Conservation (phyloP, 208 protist species). For the Spongospora subterranea region DNA sequence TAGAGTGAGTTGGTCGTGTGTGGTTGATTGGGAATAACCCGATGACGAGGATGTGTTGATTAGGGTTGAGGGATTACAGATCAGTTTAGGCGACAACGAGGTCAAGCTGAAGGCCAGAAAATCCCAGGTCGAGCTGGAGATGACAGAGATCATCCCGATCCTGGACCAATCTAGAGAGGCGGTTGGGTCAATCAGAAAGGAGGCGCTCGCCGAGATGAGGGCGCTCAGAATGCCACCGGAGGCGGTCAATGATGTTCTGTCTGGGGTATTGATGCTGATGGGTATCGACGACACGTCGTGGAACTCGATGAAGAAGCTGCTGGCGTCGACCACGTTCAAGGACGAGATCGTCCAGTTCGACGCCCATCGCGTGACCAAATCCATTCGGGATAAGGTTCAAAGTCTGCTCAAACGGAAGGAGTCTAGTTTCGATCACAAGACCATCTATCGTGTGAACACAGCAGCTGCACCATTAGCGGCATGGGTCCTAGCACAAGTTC, state of each 20-base stretch:
- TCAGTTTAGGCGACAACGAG: constrained; percentile 88
- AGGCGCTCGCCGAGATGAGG: constrained; percentile 93
- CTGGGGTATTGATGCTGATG: constrained; percentile 92
- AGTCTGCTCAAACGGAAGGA: constrained; percentile 83
- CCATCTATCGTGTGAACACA: constrained; percentile 87
- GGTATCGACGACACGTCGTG: constrained; percentile 87
- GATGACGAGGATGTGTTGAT: neutral
- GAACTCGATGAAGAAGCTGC: constrained; percentile 90
- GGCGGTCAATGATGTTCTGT: constrained; percentile 91
- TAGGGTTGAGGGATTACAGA: constrained; percentile 87
- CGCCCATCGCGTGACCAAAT: constrained; percentile 80
- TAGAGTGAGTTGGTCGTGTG: constrained; percentile 66
- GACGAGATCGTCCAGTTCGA: constrained; percentile 94
- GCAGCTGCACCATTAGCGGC: constrained; percentile 93
- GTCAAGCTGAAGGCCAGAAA: constrained; percentile 83
- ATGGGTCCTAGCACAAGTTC: constrained; percentile 93
- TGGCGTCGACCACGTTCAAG: constrained; percentile 83
- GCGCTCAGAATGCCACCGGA: constrained; percentile 91
- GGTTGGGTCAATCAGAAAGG: constrained; percentile 88
- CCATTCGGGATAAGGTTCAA: constrained; percentile 82
- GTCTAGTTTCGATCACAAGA: constrained; percentile 88
- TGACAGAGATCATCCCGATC: constrained; percentile 90
- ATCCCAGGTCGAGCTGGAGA: constrained; percentile 86
- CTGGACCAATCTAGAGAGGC: constrained; percentile 88
- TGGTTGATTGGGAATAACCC: neutral